phyloP scores from a whole-genome alignment of 805 yeast genomes.

The Metschnikowia lachancei region DNA sequence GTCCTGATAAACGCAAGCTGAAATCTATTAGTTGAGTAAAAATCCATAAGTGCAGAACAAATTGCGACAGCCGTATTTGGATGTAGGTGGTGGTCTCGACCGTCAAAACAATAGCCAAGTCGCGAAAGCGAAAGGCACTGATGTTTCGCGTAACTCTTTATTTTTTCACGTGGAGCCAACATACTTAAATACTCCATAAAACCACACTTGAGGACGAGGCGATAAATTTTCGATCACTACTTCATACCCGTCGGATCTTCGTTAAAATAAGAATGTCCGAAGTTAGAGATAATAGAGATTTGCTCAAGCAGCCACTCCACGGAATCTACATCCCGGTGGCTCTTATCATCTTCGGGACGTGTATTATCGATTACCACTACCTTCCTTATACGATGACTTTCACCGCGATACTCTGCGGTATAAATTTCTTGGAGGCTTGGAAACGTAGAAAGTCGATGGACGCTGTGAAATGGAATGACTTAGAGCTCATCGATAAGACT shows the following conservation, averaged over 20 bases:
- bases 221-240: neutral
- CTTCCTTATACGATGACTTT: slow-evolving; percentile 45
- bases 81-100: neutral
- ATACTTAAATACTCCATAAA: neutral
- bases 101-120: neutral
- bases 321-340: slow-evolving; percentile 71
- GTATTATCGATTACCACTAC: slow-evolving; percentile 49
- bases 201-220: neutral
- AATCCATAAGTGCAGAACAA: neutral
- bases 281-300: slow-evolving; percentile 44
- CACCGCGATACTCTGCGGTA: slow-evolving; percentile 32
- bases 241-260: slow-evolving; percentile 2
- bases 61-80: neutral
- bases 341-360: slow-evolving; percentile 58
- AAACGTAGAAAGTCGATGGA: slow-evolving; percentile 46
- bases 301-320: slow-evolving; percentile 69
- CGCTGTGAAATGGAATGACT: slow-evolving; percentile 54
- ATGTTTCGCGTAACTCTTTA: neutral
- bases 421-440: slow-evolving; percentile 40
- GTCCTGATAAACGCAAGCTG: neutral
- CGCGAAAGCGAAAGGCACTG: slow-evolving; percentile 9
- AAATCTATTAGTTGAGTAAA: neutral
- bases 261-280: slow-evolving; percentile 11
- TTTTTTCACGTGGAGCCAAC: slow-evolving; percentile 8
- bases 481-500: slow-evolving; percentile 73